Evolutionary conservation across 2,329 filamentous ascomycete genomes (phyloP).

Genomic region (Sporothrix euskadiensis): DNA sequence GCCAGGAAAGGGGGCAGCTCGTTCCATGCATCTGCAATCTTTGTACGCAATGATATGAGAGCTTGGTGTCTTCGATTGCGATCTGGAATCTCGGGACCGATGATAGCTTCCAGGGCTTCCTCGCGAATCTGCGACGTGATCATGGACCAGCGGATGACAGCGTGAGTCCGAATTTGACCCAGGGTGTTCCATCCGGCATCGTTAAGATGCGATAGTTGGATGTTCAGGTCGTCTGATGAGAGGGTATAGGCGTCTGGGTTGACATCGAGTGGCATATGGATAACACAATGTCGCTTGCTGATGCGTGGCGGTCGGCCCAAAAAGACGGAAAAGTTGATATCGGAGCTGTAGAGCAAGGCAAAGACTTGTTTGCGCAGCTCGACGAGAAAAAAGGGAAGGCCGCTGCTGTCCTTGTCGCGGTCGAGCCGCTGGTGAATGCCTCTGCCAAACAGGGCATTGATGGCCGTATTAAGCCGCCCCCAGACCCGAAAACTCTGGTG

Average conservation of each 20-base stretch:
- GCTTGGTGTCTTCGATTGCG: background rate
- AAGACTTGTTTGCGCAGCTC: conserved; percentile 28
- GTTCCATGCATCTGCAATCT: conserved; percentile 18
- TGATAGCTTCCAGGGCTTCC: conserved; percentile 22
- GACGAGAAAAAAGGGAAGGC: conserved; percentile 24
- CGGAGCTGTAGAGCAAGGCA: conserved; percentile 36
- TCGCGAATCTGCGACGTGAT: conserved; percentile 27
- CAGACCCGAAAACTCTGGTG: conserved; percentile 25
- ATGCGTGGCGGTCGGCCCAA: conserved; percentile 57
- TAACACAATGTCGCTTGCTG: conserved; percentile 54
- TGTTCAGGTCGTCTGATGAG: conserved; percentile 42
- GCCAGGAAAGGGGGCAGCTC: conserved; percentile 19
- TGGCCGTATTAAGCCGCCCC: conserved; percentile 22
- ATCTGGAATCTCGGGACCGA: conserved; percentile 9
- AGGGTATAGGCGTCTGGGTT: conserved; percentile 29
- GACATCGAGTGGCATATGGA: conserved; percentile 57
- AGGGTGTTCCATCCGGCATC: conserved; percentile 54
- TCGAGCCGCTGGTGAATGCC: conserved; percentile 26
- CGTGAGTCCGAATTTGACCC: conserved; percentile 39
- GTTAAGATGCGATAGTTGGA: conserved; percentile 43
- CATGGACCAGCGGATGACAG: conserved; percentile 27
- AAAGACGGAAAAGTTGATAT: conserved; percentile 55
- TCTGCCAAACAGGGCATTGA: conserved; percentile 24
- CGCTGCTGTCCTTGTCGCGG: background rate
- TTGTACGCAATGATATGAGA: background rate